Percentiles rank a stretch among this genome's conserved stretches.
Evolutionary conservation across 75 land plant species (phyloP).

Genomic region (Pinus taeda): DNA sequence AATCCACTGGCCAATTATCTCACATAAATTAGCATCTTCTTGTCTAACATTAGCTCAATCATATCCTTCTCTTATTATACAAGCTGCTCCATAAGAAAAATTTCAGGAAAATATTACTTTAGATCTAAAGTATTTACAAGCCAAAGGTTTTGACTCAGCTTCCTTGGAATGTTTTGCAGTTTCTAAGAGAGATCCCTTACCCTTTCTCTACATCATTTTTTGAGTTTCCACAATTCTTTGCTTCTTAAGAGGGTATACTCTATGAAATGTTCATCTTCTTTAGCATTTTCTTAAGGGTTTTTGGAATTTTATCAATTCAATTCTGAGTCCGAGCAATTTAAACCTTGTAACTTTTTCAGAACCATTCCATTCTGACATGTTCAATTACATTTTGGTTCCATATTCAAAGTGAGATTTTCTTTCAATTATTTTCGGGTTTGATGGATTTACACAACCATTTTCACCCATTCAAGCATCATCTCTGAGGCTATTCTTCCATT

Average conservation of each 20-base stretch:
- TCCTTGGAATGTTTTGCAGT: background rate
- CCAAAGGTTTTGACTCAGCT: constrained; percentile 58
- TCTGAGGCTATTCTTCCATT: no score
- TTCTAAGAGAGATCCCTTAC: constrained; percentile 6
- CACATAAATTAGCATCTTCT: constrained; percentile 74
- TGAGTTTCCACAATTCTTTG: constrained; percentile 76
- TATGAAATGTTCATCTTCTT: constrained; percentile 57
- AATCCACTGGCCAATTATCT: constrained; percentile 84
- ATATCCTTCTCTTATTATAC: constrained; percentile 80
- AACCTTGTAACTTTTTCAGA: no score
- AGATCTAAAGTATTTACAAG: constrained; percentile 62
- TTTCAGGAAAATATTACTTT: constrained; percentile 54
- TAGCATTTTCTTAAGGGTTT: background rate
- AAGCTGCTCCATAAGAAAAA: constrained; percentile 58
- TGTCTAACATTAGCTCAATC: constrained; percentile 77
- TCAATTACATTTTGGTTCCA: no score
- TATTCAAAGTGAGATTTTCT: no score
- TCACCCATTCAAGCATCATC: no score
- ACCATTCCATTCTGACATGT: no score
- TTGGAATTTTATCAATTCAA: no score
- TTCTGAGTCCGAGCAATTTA: no score
- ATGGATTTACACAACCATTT: no score
- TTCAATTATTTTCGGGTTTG: no score
- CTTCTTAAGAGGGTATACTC: constrained; percentile 75
- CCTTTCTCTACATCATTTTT: constrained; percentile 64